A percentile compares a stretch with the other conserved stretches of the same genome.
These are phyloP conservation scores for Globisporangium heterothallicum DNA, from an alignment of 352 stramenopile genomes.

Conservation along the genomic window DNA sequence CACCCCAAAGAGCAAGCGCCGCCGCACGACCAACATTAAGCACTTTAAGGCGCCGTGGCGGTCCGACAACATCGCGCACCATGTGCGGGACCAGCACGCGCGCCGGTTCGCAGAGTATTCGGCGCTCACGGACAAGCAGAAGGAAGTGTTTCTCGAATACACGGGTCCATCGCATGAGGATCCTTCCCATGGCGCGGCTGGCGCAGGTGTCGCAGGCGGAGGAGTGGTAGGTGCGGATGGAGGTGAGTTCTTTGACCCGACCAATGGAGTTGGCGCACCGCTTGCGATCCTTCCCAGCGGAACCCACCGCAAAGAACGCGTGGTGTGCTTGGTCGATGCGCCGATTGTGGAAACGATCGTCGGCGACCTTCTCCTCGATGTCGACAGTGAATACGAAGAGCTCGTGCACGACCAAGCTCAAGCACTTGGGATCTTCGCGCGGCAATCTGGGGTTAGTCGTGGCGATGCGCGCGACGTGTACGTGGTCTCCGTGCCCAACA, in stretches of 20 bases:
- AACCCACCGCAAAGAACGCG: neutral
- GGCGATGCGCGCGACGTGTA: constrained; percentile 6
- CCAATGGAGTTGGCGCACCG: no score
- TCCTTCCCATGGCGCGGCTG: neutral
- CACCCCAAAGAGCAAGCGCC: constrained; percentile 8
- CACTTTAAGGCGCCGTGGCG: constrained; percentile 17
- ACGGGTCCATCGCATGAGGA: neutral
- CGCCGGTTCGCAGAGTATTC: constrained; percentile 12
- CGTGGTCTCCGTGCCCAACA: constrained; percentile 2
- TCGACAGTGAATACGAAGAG: constrained; percentile 5
- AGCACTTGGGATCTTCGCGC: constrained; percentile 3
- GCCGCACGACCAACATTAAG: constrained; percentile 12
- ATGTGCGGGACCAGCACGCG: constrained; percentile 13
- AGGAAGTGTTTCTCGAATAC: constrained; percentile 13
- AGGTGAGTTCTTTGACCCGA: neutral
- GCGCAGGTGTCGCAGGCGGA: neutral
- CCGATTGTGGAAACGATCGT: constrained; percentile 15
- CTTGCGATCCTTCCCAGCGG: neutral
- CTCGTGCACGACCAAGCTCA: constrained; percentile 11
- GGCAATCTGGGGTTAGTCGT: neutral
- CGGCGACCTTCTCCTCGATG: constrained; percentile 9
- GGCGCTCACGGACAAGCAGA: constrained; percentile 14
- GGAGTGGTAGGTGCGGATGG: neutral
- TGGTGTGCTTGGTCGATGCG: constrained; percentile 10
- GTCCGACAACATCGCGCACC: constrained; percentile 15